Conservation (phyloP, 2,329 filamentous ascomycete species). For the Arthrobotrys iridis region DNA sequence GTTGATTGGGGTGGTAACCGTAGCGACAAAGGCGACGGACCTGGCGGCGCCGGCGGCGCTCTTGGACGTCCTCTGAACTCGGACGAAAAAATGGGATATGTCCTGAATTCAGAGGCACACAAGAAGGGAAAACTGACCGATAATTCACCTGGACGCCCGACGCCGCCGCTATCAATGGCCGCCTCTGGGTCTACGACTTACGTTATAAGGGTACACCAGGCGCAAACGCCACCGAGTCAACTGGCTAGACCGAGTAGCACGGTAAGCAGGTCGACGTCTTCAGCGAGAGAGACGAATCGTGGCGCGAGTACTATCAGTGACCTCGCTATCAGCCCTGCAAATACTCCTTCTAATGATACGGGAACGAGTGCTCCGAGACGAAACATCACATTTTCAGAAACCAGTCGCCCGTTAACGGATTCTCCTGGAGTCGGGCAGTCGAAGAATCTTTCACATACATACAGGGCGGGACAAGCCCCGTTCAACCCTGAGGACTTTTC, state of each 20-base stretch:
- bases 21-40: slow-evolving; percentile 19
- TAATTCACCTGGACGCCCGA: slow-evolving; percentile 23
- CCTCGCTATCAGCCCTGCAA: slow-evolving; percentile 46
- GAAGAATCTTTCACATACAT: slow-evolving; percentile 40
- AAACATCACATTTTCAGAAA: slow-evolving; percentile 38
- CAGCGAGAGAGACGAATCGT: slow-evolving; percentile 40
- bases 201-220: slow-evolving; percentile 40
- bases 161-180: slow-evolving; percentile 38
- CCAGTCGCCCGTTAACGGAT: not conserved
- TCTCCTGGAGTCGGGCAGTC: slow-evolving; percentile 22
- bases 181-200: slow-evolving; percentile 48
- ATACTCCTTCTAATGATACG: slow-evolving; percentile 47
- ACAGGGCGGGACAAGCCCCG: slow-evolving; percentile 38
- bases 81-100: slow-evolving; percentile 36
- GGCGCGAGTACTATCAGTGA: slow-evolving; percentile 51
- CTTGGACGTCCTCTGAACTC: slow-evolving; percentile 38
- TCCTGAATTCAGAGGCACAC: not conserved
- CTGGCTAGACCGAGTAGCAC: slow-evolving; percentile 36
- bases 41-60: slow-evolving; percentile 32
- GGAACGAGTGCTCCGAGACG: slow-evolving; percentile 22
- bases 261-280: slow-evolving; percentile 45
- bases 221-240: slow-evolving; percentile 34
- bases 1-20: slow-evolving; percentile 33
- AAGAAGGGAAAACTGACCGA: slow-evolving; percentile 17
- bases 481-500: slow-evolving; percentile 50